These are phyloP conservation scores for Chytridium lagenaria DNA, from an alignment of 371 early-diverging fungal genomes.

Conservation along the genomic window DNA sequence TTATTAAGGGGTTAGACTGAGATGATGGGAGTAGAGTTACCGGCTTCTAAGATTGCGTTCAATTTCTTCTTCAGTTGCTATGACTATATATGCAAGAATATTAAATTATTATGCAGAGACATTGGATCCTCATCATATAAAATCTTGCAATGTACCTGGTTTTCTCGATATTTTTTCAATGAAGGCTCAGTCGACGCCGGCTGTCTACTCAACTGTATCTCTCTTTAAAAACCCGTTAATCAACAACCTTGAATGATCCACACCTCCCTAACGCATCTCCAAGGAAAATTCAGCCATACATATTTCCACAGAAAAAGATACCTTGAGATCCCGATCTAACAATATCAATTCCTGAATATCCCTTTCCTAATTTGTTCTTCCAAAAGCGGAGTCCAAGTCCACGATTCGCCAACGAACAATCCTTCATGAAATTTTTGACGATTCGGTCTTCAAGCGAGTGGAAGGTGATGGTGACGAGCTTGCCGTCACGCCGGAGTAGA, in stretches of 20 bases:
- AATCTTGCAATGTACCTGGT: slow-evolving; percentile 39
- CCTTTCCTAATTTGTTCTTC: slow-evolving; percentile 39
- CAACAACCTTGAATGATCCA: no score
- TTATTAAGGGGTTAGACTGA: no score
- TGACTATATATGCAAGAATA: slow-evolving; percentile 50
- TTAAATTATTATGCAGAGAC: no score
- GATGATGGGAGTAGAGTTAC: no score
- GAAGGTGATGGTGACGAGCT: slow-evolving; percentile 69
- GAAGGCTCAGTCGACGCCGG: neutral
- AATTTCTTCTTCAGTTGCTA: slow-evolving; percentile 59
- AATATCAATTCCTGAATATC: slow-evolving; percentile 26
- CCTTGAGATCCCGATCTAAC: slow-evolving; percentile 7
- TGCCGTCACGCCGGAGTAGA: slow-evolving; percentile 62
- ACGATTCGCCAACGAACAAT: neutral
- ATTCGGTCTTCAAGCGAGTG: slow-evolving; percentile 79
- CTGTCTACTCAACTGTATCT: neutral
- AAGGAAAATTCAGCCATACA: no score
- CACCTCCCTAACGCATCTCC: neutral
- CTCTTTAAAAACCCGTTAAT: no score
- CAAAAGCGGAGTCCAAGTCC: slow-evolving; percentile 33
- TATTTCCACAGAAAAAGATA: no score
- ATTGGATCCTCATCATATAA: no score
- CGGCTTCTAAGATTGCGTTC: slow-evolving; percentile 64
- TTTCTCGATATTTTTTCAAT: slow-evolving; percentile 42
- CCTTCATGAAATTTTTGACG: slow-evolving; percentile 66